Evolutionary conservation across 129 eudicot genomes (phyloP), one percentile per base, ranked within the genome.

Genomic region (Centella asiatica): DNA sequence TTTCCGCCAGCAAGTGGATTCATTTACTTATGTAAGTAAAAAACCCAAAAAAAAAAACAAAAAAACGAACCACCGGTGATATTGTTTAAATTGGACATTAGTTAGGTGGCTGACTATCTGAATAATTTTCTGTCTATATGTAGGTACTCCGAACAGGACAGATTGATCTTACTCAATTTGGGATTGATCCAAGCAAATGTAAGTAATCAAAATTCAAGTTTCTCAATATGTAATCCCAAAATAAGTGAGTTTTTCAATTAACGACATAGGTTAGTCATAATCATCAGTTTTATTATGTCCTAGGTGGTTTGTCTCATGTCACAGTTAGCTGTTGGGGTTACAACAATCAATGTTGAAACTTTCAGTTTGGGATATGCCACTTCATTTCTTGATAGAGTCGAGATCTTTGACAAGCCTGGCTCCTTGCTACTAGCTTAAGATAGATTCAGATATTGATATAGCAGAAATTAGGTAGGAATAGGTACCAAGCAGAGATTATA

Each of bases 121-220:
- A 60, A 32, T 27, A 3, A 70, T 57, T 31, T 57, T 22, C 29
- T 65, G 69, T 60, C 65, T 56, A 24, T 65, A 7, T 74, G 50
- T 68, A 93, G 99, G 99, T 93, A 68, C 84, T 93, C 49, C 83
- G 85, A n/a, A 93, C 99, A 6, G 99, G 99, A 54, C 99, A 93
- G 73, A 84, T 93, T 57, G 96, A 93, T 68, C 81, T 93, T n/a
- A 71, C 89, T 54, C 99, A 93, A 74, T 93, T 93, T 60, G 99
- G 99, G 67, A 80, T 93, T 28, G 99, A 93, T 79, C 99, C 99
- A 49, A 93, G 81, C 72, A 82, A 88, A 93, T 93, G 99, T 85
- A 79, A 93, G 95, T 46, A 59, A 33, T 2, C 5, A 17, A n/a
- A 44, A 44, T 3, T 44, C 47, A 46, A 46, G 6, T 2, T 1